Percentiles rank a stretch among this genome's conserved stretches.
These are phyloP conservation scores for Beauveria sp. DNA, from an alignment of 2,329 filamentous ascomycete species.

Conservation along the genomic window DNA sequence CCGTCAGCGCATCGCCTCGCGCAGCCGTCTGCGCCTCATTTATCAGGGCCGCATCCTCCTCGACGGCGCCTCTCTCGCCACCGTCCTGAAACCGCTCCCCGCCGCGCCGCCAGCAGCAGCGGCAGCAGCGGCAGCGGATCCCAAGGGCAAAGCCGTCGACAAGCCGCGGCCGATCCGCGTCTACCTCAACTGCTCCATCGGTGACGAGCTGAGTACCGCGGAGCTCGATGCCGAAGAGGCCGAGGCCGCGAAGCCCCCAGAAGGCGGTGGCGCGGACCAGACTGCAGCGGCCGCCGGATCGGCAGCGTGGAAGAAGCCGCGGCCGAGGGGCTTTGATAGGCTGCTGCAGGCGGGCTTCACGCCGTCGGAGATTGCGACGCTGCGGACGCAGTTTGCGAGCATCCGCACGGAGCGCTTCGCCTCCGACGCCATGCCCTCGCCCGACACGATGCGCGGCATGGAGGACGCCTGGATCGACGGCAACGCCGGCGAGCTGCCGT, in stretches of 20 bases:
- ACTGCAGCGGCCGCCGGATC: slow-evolving; percentile 31
- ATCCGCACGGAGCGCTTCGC: slow-evolving; percentile 78
- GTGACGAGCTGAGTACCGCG: slow-evolving; percentile 57
- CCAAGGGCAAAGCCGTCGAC: slow-evolving; percentile 56
- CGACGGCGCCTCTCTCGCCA: slow-evolving; percentile 61
- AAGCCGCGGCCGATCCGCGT: slow-evolving; percentile 46
- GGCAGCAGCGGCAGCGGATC: slow-evolving; percentile 19
- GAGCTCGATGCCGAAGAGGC: slow-evolving; percentile 65
- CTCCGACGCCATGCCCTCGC: slow-evolving; percentile 80
- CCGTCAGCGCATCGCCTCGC: slow-evolving; percentile 61
- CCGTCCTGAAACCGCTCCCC: slow-evolving; percentile 57
- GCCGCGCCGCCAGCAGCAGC: slow-evolving; percentile 34
- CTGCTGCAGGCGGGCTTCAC: slow-evolving; percentile 77
- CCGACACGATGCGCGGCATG: slow-evolving; percentile 64
- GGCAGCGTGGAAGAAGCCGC: slow-evolving; percentile 24
- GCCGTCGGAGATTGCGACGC: slow-evolving; percentile 69
- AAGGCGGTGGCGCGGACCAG: slow-evolving; percentile 46
- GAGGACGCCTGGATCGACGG: slow-evolving; percentile 91
- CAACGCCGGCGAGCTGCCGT: slow-evolving; percentile 37
- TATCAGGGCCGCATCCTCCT: slow-evolving; percentile 80
- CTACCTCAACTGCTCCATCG: slow-evolving; percentile 92
- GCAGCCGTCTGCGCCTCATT: slow-evolving; percentile 77
- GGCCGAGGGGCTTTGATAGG: slow-evolving; percentile 73
- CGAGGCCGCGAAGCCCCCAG: slow-evolving; percentile 29
- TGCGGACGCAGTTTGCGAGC: slow-evolving; percentile 82